phyloP scores from a whole-genome alignment of 148 eudicot species.

The Rhododendron ferrugineum region DNA sequence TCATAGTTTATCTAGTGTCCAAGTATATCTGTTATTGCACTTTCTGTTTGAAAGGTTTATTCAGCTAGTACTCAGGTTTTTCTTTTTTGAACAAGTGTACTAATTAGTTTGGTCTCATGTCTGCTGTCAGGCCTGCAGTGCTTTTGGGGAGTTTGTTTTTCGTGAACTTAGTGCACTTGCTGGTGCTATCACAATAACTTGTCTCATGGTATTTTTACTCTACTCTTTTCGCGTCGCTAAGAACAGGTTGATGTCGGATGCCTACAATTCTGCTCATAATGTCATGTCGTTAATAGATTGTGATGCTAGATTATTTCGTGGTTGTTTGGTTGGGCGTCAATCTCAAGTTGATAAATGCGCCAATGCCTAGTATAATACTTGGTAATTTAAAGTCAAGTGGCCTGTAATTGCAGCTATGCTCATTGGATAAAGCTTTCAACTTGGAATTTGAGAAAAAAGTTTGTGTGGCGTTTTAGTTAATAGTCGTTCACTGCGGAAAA shows the following conservation, averaged over 20 bases:
- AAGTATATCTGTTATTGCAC: not conserved
- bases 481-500: not conserved
- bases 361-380: not conserved
- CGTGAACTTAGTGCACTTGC: conserved; percentile 77
- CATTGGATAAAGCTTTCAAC: not conserved
- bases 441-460: not conserved
- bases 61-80: not conserved
- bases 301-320: not conserved
- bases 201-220: conserved; percentile 68
- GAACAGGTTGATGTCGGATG: not conserved
- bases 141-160: conserved; percentile 50
- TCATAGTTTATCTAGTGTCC: not conserved
- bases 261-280: not conserved
- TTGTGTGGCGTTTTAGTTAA: not conserved
- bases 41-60: not conserved
- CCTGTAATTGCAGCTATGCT: not conserved
- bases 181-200: conserved; percentile 87
- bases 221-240: not conserved
- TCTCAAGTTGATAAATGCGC: not conserved
- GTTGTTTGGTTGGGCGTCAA: not conserved
- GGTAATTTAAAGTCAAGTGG: not conserved
- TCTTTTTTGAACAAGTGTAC: not conserved
- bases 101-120: not conserved
- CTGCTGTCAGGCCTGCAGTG: conserved; percentile 48
- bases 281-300: not conserved